Conservation (phyloP, 1,284 basidiomycete species). For the Ganoderma lingzhi region DNA sequence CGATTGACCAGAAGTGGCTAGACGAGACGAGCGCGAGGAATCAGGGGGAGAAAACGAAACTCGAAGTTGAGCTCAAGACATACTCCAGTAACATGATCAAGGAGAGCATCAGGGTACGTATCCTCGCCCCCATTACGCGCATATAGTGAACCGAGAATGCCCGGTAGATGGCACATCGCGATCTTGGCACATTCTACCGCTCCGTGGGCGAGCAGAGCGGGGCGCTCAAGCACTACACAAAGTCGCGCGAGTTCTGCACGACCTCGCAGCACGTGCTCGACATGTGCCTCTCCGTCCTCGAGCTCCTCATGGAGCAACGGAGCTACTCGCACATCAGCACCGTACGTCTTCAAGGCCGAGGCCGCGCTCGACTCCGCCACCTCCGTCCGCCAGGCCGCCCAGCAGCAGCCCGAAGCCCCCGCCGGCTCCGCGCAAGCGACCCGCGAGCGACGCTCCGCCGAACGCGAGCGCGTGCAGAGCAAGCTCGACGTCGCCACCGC, state of each 20-base stretch:
- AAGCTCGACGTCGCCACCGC: conserved; percentile 84
- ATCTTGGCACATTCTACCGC: conserved; percentile 81
- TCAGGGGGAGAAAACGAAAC: conserved; percentile 69
- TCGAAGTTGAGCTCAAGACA: conserved; percentile 90
- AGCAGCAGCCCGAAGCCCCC: conserved; percentile 30
- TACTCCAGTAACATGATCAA: conserved; percentile 94
- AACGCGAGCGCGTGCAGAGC: conserved; percentile 72
- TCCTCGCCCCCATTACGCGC: neutral
- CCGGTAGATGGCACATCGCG: conserved; percentile 79
- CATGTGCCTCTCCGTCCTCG: conserved; percentile 83
- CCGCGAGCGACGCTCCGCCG: conserved; percentile 53
- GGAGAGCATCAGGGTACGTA: conserved; percentile 86
- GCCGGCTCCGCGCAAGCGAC: conserved; percentile 40
- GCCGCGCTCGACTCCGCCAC: conserved; percentile 78
- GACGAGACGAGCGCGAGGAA: conserved; percentile 70
- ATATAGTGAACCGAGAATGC: neutral
- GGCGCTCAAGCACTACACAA: conserved; percentile 82
- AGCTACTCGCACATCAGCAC: conserved; percentile 86
- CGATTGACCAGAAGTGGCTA: conserved; percentile 69
- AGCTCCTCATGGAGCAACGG: conserved; percentile 85
- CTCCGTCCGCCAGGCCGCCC: conserved; percentile 23
- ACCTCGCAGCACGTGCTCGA: conserved; percentile 87
- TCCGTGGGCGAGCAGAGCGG: conserved; percentile 71
- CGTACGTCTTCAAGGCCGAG: conserved; percentile 92
- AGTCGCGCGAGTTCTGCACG: conserved; percentile 87